Conservation (phyloP, 2,329 filamentous ascomycete species). For the Diaporthe batatas region DNA sequence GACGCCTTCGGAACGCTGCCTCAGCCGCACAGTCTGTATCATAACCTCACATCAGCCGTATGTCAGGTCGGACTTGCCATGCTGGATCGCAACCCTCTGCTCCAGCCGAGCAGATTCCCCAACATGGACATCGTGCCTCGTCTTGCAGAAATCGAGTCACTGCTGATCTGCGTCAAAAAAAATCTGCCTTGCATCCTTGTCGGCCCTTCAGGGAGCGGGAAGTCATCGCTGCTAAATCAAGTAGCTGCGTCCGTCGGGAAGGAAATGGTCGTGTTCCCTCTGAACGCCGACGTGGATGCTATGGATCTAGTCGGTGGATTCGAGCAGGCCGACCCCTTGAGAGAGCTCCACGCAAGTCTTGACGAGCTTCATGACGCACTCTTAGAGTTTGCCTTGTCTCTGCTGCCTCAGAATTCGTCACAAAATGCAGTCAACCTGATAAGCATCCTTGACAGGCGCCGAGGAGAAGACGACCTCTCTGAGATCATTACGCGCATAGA, state of each 20-base stretch:
- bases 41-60: conserved; percentile 74
- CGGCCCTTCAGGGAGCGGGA: conserved; percentile 87
- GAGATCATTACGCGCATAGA: conserved; percentile 56
- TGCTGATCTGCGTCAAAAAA: conserved; percentile 88
- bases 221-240: conserved; percentile 83
- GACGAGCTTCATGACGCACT: conserved; percentile 55
- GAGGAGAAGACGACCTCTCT: conserved; percentile 56
- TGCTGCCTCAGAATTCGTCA: conserved; percentile 55
- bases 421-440: conserved; percentile 59
- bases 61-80: conserved; percentile 86
- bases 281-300: conserved; percentile 96
- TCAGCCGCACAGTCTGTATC: conserved; percentile 75
- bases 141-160: conserved; percentile 82
- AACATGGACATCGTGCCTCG: conserved; percentile 65
- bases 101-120: conserved; percentile 66
- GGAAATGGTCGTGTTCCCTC: conserved; percentile 82
- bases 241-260: conserved; percentile 85
- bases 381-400: conserved; percentile 62
- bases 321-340: conserved; percentile 88
- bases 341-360: conserved; percentile 75
- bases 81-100: conserved; percentile 70
- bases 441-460: conserved; percentile 60
- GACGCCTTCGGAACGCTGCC: conserved; percentile 69
- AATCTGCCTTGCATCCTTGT: conserved; percentile 91
- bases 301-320: conserved; percentile 98